These are phyloP conservation scores for Grigorovia jiainica DNA, from an alignment of 805 yeast genomes.

Conservation along the genomic window DNA sequence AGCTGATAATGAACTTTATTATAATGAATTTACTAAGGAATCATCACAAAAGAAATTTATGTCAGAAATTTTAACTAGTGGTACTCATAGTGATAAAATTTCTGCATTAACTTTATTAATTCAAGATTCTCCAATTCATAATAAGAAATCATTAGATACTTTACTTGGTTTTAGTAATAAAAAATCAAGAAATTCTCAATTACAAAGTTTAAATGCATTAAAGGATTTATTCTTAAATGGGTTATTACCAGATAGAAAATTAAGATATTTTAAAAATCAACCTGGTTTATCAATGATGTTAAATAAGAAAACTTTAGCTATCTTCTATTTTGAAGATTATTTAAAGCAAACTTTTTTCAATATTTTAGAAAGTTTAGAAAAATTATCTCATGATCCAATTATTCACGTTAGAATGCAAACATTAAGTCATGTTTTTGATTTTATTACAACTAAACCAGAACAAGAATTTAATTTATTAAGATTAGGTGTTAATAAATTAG, in stretches of 20 bases:
- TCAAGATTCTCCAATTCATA: conserved; percentile 93
- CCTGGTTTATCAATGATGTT: conserved; percentile 38
- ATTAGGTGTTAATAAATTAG: conserved; percentile 86
- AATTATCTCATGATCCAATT: conserved; percentile 82
- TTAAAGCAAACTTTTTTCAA: conserved; percentile 68
- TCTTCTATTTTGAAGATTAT: conserved; percentile 84
- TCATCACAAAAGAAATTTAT: conserved; percentile 80
- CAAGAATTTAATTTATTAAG: conserved; percentile 88
- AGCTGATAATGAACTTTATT: conserved; percentile 60
- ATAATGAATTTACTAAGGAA: conserved; percentile 62
- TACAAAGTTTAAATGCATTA: conserved; percentile 81
- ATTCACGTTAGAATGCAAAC: conserved; percentile 75
- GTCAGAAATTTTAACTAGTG: conserved; percentile 77
- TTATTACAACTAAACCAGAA: conserved; percentile 82
- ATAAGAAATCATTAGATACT: conserved; percentile 72
- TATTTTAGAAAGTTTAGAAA: conserved; percentile 68
- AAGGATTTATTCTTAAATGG: conserved; percentile 83
- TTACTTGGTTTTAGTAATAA: conserved; percentile 72
- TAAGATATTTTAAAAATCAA: conserved; percentile 72
- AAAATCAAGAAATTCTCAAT: conserved; percentile 86
- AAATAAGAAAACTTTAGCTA: conserved; percentile 49
- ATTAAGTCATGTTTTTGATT: conserved; percentile 66
- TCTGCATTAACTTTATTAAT: conserved; percentile 86
- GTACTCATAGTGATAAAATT: conserved; percentile 92
- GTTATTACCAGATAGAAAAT: conserved; percentile 76